Conservation (phyloP, 805 yeast species). For the Ogataea methanolica region DNA sequence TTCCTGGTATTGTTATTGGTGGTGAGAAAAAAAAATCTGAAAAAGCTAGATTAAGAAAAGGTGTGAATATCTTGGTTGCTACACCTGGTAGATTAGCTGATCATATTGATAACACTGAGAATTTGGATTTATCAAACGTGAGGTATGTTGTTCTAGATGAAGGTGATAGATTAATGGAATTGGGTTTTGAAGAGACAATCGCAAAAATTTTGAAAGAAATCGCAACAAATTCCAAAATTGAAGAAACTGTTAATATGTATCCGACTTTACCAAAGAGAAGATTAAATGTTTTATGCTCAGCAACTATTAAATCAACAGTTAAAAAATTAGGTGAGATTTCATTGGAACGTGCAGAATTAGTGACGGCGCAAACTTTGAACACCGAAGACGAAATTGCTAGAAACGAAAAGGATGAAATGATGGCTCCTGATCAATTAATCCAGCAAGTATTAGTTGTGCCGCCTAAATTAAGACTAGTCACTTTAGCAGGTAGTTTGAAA, state of each 20-base stretch:
- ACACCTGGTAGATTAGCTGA: constrained; percentile 97
- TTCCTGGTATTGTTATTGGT: constrained; percentile 95
- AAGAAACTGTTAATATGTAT: constrained; percentile 31
- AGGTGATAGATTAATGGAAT: constrained; percentile 92
- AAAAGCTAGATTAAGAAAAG: constrained; percentile 92
- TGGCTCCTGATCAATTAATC: constrained; percentile 85
- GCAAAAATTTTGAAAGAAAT: constrained; percentile 65
- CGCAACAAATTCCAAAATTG: constrained; percentile 39
- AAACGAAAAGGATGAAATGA: constrained; percentile 22
- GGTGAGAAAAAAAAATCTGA: constrained; percentile 98
- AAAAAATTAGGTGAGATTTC: constrained; percentile 76
- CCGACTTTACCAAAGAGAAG: constrained; percentile 64
- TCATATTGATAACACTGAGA: constrained; percentile 85
- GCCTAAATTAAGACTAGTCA: constrained; percentile 83
- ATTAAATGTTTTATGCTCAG: constrained; percentile 85
- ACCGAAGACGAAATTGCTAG: constrained; percentile 15
- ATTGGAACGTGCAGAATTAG: constrained; percentile 67
- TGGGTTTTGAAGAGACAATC: constrained; percentile 94
- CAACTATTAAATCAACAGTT: constrained; percentile 82
- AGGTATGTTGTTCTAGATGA: constrained; percentile 92
- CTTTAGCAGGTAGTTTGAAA: constrained; percentile 64
- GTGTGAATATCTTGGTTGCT: constrained; percentile 92
- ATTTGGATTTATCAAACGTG: constrained; percentile 65
- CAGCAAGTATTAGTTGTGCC: constrained; percentile 86
- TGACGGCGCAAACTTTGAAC: constrained; percentile 34